Evolutionary conservation across 495 filamentous ascomycete species (phyloP).

Genomic region (Penicillium parvum): DNA sequence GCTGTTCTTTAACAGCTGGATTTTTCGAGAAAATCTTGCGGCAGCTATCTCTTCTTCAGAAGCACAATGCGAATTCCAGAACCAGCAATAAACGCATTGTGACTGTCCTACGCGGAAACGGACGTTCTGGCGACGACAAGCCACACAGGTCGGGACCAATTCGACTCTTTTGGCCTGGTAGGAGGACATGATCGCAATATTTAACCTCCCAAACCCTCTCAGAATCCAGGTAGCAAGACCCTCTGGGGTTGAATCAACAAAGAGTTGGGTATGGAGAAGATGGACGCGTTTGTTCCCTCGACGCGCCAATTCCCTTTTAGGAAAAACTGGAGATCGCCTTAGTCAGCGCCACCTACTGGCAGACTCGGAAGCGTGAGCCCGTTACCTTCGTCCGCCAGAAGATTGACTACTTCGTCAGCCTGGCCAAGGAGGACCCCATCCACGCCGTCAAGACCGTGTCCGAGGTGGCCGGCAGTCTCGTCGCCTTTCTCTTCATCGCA

Average conservation of each 20-base stretch:
- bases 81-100: slow-evolving; percentile 22
- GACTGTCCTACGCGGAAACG: slow-evolving; percentile 24
- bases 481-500: slow-evolving; percentile 60
- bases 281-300: neutral
- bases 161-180: slow-evolving; percentile 19
- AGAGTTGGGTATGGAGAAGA: too few relatives aligned
- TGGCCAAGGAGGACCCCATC: slow-evolving; percentile 82
- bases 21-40: too few relatives aligned
- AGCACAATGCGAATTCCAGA: slow-evolving; percentile 16
- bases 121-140: slow-evolving; percentile 26
- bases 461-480: slow-evolving; percentile 78
- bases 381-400: slow-evolving; percentile 86
- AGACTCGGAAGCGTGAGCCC: too few relatives aligned
- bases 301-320: too few relatives aligned
- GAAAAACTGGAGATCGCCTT: slow-evolving; percentile 15
- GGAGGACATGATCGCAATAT: neutral
- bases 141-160: slow-evolving; percentile 20
- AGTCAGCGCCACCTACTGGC: too few relatives aligned
- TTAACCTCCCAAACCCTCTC: neutral
- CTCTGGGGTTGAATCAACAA: too few relatives aligned
- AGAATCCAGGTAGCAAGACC: neutral
- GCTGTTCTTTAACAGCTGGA: too few relatives aligned
- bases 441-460: slow-evolving; percentile 87
- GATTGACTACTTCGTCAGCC: slow-evolving; percentile 78
- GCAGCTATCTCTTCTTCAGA: slow-evolving; percentile 12